phyloP scores from a whole-genome alignment of 2,329 filamentous ascomycete species.

The Fusarium fujikuroi region DNA sequence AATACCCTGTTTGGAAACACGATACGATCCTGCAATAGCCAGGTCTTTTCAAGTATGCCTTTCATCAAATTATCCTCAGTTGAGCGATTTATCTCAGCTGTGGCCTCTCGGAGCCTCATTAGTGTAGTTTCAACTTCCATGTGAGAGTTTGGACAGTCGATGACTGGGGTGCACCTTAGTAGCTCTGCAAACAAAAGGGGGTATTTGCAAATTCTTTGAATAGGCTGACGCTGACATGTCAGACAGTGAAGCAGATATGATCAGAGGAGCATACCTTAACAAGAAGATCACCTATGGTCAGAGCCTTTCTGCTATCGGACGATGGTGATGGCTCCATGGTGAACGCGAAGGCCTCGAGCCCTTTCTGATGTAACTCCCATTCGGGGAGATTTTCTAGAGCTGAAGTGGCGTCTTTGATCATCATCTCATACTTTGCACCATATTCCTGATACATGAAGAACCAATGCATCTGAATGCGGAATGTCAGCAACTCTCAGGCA shows the following conservation, averaged over 20 bases:
- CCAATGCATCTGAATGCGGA: slow-evolving; percentile 70
- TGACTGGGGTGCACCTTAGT: slow-evolving; percentile 82
- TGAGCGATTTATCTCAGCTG: slow-evolving; percentile 84
- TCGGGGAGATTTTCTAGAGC: slow-evolving; percentile 74
- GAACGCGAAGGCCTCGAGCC: slow-evolving; percentile 83
- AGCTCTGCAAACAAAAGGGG: slow-evolving; percentile 87
- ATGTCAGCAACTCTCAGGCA: not conserved
- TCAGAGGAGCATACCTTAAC: slow-evolving; percentile 75
- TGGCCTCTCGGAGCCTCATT: slow-evolving; percentile 76
- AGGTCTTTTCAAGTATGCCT: slow-evolving; percentile 80
- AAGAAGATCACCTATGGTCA: slow-evolving; percentile 86
- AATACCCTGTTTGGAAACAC: slow-evolving; percentile 77
- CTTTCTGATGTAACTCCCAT: slow-evolving; percentile 85
- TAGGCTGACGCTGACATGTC: slow-evolving; percentile 67
- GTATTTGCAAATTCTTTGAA: slow-evolving; percentile 92
- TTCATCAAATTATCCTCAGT: slow-evolving; percentile 79
- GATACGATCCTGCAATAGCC: slow-evolving; percentile 85
- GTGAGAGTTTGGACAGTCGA: slow-evolving; percentile 86
- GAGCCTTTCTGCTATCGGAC: slow-evolving; percentile 74
- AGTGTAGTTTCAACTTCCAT: slow-evolving; percentile 81
- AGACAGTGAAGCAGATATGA: not conserved
- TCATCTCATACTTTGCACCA: slow-evolving; percentile 86
- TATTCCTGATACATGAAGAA: slow-evolving; percentile 95
- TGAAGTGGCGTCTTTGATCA: slow-evolving; percentile 80
- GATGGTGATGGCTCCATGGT: slow-evolving; percentile 74